These are phyloP conservation scores for Cordyceps cateniannulata DNA, from an alignment of 2,329 filamentous ascomycete species.

Conservation along the genomic window DNA sequence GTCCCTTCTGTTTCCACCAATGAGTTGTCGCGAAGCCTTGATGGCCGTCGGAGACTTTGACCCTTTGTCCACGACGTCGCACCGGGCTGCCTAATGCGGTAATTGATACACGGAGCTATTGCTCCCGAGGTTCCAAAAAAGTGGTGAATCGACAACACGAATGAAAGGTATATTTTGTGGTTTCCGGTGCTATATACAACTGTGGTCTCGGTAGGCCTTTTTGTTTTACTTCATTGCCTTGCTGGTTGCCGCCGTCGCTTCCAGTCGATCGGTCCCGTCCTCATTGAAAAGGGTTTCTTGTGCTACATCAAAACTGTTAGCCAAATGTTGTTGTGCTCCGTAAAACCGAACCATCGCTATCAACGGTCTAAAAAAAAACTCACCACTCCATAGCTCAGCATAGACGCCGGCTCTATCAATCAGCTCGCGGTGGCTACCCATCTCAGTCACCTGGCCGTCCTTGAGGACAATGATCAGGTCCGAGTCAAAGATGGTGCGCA, in stretches of 20 bases:
- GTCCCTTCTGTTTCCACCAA: not conserved
- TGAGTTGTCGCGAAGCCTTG: not conserved
- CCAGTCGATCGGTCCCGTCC: constrained; percentile 31
- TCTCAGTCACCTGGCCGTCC: constrained; percentile 78
- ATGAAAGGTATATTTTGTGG: not conserved
- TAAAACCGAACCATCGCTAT: not conserved
- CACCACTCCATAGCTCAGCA: constrained; percentile 83
- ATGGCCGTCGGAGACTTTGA: not conserved
- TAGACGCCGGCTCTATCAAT: constrained; percentile 77
- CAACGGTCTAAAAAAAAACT: constrained; percentile 28
- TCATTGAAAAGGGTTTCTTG: constrained; percentile 55
- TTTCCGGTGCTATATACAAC: not conserved
- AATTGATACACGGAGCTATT: not conserved
- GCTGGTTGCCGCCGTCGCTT: constrained; percentile 9
- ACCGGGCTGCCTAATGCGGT: not conserved
- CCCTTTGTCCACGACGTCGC: not conserved
- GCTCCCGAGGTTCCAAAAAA: not conserved
- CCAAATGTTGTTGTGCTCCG: not conserved
- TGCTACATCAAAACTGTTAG: constrained; percentile 33
- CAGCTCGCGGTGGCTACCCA: constrained; percentile 78
- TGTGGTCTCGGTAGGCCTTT: not conserved
- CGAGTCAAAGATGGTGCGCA: constrained; percentile 90
- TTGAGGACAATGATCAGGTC: constrained; percentile 88
- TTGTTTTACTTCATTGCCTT: constrained; percentile 25
- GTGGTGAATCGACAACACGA: not conserved